phyloP scores from a whole-genome alignment of 2,329 filamentous ascomycete species.

The Dothideomycetes sp. region DNA sequence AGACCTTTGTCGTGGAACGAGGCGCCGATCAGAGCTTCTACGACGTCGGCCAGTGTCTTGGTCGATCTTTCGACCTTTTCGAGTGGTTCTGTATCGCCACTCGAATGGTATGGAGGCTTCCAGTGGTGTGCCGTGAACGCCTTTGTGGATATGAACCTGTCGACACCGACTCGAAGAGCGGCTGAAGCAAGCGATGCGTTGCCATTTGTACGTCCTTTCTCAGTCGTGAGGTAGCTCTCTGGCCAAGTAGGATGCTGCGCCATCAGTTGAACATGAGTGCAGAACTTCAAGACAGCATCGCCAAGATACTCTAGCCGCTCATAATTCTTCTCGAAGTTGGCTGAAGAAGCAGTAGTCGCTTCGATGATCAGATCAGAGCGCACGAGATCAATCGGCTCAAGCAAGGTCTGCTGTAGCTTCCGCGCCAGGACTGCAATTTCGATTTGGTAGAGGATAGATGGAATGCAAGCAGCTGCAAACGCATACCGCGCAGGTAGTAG shows the following conservation, averaged over 20 bases:
- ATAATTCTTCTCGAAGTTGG: slow-evolving; percentile 56
- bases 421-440: slow-evolving; percentile 54
- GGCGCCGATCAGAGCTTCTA: slow-evolving; percentile 75
- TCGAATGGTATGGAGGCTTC: slow-evolving; percentile 39
- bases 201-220: slow-evolving; percentile 49
- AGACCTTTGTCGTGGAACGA: slow-evolving; percentile 60
- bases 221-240: slow-evolving; percentile 61
- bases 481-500: slow-evolving; percentile 35
- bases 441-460: slow-evolving; percentile 60
- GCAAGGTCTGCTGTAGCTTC: slow-evolving; percentile 44
- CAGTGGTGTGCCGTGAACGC: slow-evolving; percentile 61
- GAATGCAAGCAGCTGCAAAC: slow-evolving; percentile 51
- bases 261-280: slow-evolving; percentile 54
- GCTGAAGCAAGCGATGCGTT: slow-evolving; percentile 63
- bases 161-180: slow-evolving; percentile 52
- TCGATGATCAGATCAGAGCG: slow-evolving; percentile 48
- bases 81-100: slow-evolving; percentile 19
- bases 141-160: slow-evolving; percentile 60
- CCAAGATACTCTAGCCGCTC: slow-evolving; percentile 81
- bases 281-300: slow-evolving; percentile 71
- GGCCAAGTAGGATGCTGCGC: slow-evolving; percentile 53
- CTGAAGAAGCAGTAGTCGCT: slow-evolving; percentile 58
- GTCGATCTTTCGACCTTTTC: slow-evolving; percentile 43
- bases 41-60: slow-evolving; percentile 77
- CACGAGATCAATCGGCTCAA: slow-evolving; percentile 43